These are phyloP conservation scores for Lavandula angustifolia DNA, from an alignment of 257 asterid genomes.

Conservation along the genomic window DNA sequence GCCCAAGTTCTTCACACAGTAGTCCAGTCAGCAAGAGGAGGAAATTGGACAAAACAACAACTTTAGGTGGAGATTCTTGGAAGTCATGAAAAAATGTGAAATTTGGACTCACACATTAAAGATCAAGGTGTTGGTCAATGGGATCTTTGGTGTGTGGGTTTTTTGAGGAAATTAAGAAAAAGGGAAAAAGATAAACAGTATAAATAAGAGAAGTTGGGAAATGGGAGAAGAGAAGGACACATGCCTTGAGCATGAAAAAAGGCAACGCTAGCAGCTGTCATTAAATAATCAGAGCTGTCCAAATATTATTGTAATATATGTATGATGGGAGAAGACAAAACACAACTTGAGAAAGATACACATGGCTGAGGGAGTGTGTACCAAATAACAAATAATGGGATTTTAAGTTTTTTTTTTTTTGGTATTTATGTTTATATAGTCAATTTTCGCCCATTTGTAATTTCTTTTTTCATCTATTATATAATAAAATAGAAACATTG, in stretches of 20 bases:
- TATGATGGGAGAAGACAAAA: constrained; percentile 19
- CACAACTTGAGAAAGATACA: background rate
- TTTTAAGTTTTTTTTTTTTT: background rate
- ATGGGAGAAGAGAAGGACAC: constrained; percentile 7
- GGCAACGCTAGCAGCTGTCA: constrained; percentile 18
- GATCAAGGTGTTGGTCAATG: constrained; percentile 30
- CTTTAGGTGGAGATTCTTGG: constrained; percentile 33
- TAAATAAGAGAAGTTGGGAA: constrained; percentile 12
- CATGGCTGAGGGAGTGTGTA: background rate
- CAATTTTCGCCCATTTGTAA: constrained; percentile 16
- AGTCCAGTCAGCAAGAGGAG: constrained; percentile 60
- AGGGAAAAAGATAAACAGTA: background rate
- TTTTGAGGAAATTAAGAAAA: background rate
- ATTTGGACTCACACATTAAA: constrained; percentile 11
- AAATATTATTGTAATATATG: constrained; percentile 17
- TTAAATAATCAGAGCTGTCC: constrained; percentile 14
- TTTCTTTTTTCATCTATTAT: background rate
- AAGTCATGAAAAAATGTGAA: constrained; percentile 18
- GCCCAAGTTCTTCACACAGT: constrained; percentile 50
- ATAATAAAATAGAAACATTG: background rate
- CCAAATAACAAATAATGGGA: constrained; percentile 9
- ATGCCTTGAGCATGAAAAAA: constrained; percentile 34
- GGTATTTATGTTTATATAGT: constrained; percentile 22
- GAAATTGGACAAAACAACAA: constrained; percentile 47
- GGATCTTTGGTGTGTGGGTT: constrained; percentile 3